These are phyloP conservation scores for Chytridium lagenaria DNA, from an alignment of 371 early-diverging fungal genomes.

Conservation along the genomic window DNA sequence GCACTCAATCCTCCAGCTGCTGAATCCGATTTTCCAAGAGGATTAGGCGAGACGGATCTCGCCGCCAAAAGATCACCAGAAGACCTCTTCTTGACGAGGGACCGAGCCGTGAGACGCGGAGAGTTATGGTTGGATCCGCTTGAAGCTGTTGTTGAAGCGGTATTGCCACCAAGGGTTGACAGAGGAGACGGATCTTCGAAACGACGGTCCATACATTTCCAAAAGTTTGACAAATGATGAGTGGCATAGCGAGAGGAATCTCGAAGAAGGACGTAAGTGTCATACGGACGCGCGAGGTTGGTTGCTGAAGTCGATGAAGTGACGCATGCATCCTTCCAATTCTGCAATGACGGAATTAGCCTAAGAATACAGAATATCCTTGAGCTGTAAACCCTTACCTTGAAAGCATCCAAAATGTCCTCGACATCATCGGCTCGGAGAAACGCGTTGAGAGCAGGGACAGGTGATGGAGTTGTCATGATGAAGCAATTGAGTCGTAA, in stretches of 20 bases:
- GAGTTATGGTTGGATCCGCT: too few relatives aligned
- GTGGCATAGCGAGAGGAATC: background rate
- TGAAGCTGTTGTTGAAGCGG: too few relatives aligned
- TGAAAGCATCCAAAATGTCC: conserved; percentile 5
- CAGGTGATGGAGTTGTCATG: background rate
- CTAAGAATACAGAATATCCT: too few relatives aligned
- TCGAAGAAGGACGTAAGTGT: background rate
- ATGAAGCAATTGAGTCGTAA: too few relatives aligned
- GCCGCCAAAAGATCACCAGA: too few relatives aligned
- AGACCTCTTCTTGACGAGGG: too few relatives aligned
- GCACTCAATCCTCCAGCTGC: background rate
- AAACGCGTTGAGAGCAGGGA: conserved; percentile 2
- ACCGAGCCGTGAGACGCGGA: too few relatives aligned
- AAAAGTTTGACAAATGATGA: conserved; percentile 9
- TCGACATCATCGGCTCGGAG: conserved; percentile 9
- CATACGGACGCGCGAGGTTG: conserved; percentile 2
- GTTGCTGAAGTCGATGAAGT: background rate
- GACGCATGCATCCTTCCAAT: background rate
- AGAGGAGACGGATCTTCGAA: conserved; percentile 5
- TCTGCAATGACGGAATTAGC: background rate
- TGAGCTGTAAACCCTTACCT: too few relatives aligned
- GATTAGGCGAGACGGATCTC: background rate
- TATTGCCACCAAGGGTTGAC: background rate
- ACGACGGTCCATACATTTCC: conserved; percentile 2
- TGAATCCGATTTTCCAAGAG: background rate